These are phyloP conservation scores for Cicer chorassanicum DNA, from an alignment of 306 rosid genomes.

Conservation along the genomic window DNA sequence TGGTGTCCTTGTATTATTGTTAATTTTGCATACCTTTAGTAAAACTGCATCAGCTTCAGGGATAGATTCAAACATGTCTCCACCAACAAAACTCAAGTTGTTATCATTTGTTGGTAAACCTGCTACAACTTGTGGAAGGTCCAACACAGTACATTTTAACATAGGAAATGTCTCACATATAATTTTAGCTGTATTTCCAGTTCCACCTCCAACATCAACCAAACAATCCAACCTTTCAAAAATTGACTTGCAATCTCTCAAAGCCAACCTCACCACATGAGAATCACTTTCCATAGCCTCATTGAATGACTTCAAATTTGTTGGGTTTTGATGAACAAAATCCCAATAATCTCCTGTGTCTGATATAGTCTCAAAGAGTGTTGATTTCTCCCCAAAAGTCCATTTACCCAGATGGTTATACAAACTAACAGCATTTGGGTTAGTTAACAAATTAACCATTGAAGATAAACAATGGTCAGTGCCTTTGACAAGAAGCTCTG, in stretches of 20 bases:
- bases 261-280: background rate
- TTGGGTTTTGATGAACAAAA: slow-evolving; percentile 1
- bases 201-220: slow-evolving; percentile 39
- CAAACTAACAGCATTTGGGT: background rate
- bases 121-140: slow-evolving; percentile 23
- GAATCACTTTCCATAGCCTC: slow-evolving; percentile 39
- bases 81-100: slow-evolving; percentile 24
- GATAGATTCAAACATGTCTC: slow-evolving; percentile 25
- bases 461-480: slow-evolving; percentile 21
- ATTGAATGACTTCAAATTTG: slow-evolving; percentile 16
- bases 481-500: slow-evolving; percentile 11
- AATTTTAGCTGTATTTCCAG: slow-evolving; percentile 26
- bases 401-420: slow-evolving; percentile 15
- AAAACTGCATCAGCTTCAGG: slow-evolving; percentile 32
- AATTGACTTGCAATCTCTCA: background rate
- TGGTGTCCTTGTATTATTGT: too few species aligned
- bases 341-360: background rate
- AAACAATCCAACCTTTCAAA: background rate
- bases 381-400: background rate
- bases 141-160: background rate
- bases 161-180: slow-evolving; percentile 16
- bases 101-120: background rate
- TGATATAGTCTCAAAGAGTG: background rate
- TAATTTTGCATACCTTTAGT: slow-evolving; percentile 7
- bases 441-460: background rate